These are phyloP conservation scores for Helicocarpus griseus DNA, from an alignment of 2,329 filamentous ascomycete species.

Conservation along the genomic window DNA sequence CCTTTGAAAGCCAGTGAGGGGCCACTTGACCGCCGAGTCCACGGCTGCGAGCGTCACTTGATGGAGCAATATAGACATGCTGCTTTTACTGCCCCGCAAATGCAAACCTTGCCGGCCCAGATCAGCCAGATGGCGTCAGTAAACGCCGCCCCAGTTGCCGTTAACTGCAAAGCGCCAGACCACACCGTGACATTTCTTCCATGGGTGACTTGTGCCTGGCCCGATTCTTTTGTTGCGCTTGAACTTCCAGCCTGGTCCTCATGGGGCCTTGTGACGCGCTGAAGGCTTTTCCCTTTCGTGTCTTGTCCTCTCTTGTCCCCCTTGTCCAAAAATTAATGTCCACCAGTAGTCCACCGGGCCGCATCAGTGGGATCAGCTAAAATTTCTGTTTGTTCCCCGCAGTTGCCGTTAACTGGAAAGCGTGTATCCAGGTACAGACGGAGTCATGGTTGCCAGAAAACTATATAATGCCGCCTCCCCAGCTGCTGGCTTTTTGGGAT, in stretches of 20 bases:
- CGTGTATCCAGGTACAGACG: neutral
- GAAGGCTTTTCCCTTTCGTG: neutral
- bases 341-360: too few relatives aligned
- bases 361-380: too few relatives aligned
- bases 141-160: slow-evolving; percentile 7
- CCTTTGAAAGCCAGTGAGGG: neutral
- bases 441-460: neutral
- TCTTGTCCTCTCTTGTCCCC: too few relatives aligned
- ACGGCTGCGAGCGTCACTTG: neutral
- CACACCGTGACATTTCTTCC: neutral
- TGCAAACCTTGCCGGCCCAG: neutral
- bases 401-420: neutral
- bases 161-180: slow-evolving; percentile 16
- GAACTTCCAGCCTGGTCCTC: neutral
- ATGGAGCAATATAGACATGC: neutral
- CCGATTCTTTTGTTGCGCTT: neutral
- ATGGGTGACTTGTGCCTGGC: neutral
- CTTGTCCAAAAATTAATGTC: too few relatives aligned
- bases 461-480: neutral
- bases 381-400: neutral
- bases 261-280: slow-evolving; percentile 1
- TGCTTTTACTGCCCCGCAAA: slow-evolving; percentile 3
- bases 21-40: neutral
- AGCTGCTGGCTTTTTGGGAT: neutral
- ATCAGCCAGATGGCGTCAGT: neutral